Percentiles rank a stretch among this genome's conserved stretches.
These are phyloP conservation scores for Amphirosellinia nigrospora DNA, from an alignment of 495 filamentous ascomycete species.

Conservation along the genomic window DNA sequence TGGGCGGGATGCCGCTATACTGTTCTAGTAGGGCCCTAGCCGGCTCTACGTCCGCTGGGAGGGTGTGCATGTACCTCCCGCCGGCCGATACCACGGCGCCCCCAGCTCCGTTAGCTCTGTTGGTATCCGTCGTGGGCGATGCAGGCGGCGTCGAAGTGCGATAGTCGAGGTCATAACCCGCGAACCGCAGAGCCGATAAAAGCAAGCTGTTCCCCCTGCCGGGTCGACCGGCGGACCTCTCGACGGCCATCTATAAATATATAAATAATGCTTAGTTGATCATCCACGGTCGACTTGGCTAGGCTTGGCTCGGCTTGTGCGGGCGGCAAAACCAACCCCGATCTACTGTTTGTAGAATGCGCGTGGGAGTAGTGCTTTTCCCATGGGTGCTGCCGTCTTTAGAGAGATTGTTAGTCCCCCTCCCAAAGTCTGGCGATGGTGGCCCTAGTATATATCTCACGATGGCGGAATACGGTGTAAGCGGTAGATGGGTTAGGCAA, in stretches of 20 bases:
- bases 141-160: background rate
- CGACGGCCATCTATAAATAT: conserved; percentile 23
- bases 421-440: background rate
- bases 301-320: background rate
- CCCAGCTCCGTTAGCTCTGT: background rate
- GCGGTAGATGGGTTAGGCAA: background rate
- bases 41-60: conserved; percentile 40
- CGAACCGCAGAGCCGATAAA: conserved; percentile 15
- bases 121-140: background rate
- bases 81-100: conserved; percentile 2
- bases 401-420: background rate
- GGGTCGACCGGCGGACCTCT: background rate
- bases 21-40: conserved; percentile 47
- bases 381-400: background rate
- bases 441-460: background rate
- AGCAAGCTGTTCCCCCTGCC: conserved; percentile 18
- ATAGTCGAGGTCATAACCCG: conserved; percentile 12
- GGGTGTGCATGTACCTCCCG: conserved; percentile 22
- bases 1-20: conserved; percentile 54
- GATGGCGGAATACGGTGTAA: background rate
- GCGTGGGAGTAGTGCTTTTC: background rate
- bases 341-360: background rate
- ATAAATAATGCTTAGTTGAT: background rate
- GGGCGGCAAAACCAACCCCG: background rate
- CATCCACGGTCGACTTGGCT: background rate